These are phyloP conservation scores for Candida succiphila DNA, from an alignment of 805 yeast genomes.

Conservation along the genomic window DNA sequence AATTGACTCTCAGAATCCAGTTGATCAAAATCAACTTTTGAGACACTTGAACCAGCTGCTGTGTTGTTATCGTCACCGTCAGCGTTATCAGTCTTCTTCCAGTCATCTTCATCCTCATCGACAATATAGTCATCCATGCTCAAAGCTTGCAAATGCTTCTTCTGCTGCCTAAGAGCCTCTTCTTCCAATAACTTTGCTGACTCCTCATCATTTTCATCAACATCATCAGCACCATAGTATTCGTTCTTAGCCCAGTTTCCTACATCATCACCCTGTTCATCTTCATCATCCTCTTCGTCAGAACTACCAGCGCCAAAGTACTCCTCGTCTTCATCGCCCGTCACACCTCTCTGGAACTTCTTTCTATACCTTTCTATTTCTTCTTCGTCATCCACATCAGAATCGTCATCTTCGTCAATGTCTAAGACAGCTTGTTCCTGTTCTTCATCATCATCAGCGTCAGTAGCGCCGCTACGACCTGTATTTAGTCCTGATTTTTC, in stretches of 20 bases:
- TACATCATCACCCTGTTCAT: constrained; percentile 23
- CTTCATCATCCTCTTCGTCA: constrained; percentile 19
- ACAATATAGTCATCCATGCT: constrained; percentile 69
- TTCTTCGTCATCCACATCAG: constrained; percentile 43
- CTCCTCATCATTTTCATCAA: constrained; percentile 69
- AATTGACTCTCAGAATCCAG: constrained; percentile 46
- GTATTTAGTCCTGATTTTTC: constrained; percentile 42
- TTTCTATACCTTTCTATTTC: constrained; percentile 25
- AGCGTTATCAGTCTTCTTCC: constrained; percentile 51
- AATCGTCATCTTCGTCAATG: constrained; percentile 25
- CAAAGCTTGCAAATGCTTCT: constrained; percentile 65
- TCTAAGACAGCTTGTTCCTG: constrained; percentile 23
- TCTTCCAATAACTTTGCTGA: constrained; percentile 70
- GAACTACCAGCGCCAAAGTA: constrained; percentile 28
- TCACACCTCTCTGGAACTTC: constrained; percentile 29
- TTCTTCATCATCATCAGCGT: constrained; percentile 25
- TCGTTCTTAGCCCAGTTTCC: constrained; percentile 41
- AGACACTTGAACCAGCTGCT: constrained; percentile 15
- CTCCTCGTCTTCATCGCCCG: constrained; percentile 39
- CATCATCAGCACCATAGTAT: constrained; percentile 55
- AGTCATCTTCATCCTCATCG: constrained; percentile 71
- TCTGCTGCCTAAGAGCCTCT: constrained; percentile 84
- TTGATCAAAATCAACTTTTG: constrained; percentile 32
- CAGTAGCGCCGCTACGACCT: constrained; percentile 13
- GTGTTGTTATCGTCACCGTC: constrained; percentile 21